phyloP scores from a whole-genome alignment of 108 stramenopile genomes.

The Fragilariopsis cylindrus region DNA sequence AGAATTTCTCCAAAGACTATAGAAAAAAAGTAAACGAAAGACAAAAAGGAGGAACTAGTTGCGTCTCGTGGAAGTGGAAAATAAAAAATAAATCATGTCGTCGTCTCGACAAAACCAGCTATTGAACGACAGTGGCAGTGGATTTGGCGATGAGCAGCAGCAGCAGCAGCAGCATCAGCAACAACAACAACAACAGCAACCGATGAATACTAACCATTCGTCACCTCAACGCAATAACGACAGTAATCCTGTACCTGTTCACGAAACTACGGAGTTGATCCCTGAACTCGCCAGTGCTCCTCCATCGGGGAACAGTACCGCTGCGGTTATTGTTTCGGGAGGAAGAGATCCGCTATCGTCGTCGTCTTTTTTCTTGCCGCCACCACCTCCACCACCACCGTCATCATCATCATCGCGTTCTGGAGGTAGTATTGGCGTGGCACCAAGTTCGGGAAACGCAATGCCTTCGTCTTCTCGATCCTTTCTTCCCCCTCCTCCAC shows the following conservation, averaged over 20 bases:
- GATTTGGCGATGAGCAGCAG: too few species aligned
- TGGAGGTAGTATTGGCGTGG: background rate
- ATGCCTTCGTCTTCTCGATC: constrained; percentile 20
- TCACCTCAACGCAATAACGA: background rate
- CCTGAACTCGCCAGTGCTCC: constrained; percentile 40
- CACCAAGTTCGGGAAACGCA: constrained; percentile 1
- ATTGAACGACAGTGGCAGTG: too few species aligned
- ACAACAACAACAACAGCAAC: too few species aligned
- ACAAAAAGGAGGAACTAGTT: too few species aligned
- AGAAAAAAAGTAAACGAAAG: too few species aligned
- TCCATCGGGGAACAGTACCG: constrained; percentile 38
- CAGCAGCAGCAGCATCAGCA: too few species aligned
- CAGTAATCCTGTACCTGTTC: background rate
- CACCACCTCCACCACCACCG: constrained; percentile 4
- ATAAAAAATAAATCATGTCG: too few species aligned
- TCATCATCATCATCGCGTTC: background rate
- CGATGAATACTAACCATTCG: too few species aligned
- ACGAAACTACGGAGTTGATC: constrained; percentile 23
- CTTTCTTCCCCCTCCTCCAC: constrained; percentile 15
- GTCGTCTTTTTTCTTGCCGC: background rate
- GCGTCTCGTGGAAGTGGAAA: too few species aligned
- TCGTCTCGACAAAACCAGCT: too few species aligned
- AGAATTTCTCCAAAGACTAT: too few species aligned
- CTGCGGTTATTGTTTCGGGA: background rate
- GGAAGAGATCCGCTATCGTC: background rate